Evolutionary conservation across 2,329 filamentous ascomycete species (phyloP).

Genomic region (Botrytis aclada): DNA sequence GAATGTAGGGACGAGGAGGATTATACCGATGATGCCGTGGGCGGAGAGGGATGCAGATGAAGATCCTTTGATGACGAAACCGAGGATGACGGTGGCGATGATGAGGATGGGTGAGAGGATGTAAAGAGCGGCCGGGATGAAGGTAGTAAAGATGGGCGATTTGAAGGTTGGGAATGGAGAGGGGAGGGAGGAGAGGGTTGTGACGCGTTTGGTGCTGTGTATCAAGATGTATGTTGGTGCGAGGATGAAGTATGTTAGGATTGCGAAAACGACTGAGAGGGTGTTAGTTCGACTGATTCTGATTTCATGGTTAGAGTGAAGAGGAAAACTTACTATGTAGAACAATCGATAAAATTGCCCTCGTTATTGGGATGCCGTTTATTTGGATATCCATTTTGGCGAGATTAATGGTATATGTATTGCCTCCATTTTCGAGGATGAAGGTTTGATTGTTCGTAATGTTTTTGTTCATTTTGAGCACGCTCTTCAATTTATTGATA

Average conservation of each 20-base stretch:
- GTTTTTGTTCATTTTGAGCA: background rate
- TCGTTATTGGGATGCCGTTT: background rate
- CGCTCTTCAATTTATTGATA: fast-evolving
- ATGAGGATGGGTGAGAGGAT: background rate
- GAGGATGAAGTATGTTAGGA: background rate
- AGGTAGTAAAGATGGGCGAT: background rate
- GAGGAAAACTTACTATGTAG: background rate
- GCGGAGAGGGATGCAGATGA: background rate
- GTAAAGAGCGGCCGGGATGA: background rate
- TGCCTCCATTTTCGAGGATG: background rate
- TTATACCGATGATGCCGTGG: background rate
- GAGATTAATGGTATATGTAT: background rate
- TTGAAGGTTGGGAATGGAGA: background rate
- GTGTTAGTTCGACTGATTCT: background rate
- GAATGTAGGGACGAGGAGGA: background rate
- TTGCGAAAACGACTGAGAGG: background rate
- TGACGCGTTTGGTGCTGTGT: background rate
- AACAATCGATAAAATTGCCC: background rate
- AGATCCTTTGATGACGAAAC: background rate
- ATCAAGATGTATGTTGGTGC: background rate
- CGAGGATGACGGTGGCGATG: background rate
- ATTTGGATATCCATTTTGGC: background rate
- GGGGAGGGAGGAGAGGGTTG: background rate
- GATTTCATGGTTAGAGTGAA: fast-evolving
- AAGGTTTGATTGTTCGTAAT: background rate